phyloP scores from a whole-genome alignment of 2,329 filamentous ascomycete species.

The Fusarium sp. region DNA sequence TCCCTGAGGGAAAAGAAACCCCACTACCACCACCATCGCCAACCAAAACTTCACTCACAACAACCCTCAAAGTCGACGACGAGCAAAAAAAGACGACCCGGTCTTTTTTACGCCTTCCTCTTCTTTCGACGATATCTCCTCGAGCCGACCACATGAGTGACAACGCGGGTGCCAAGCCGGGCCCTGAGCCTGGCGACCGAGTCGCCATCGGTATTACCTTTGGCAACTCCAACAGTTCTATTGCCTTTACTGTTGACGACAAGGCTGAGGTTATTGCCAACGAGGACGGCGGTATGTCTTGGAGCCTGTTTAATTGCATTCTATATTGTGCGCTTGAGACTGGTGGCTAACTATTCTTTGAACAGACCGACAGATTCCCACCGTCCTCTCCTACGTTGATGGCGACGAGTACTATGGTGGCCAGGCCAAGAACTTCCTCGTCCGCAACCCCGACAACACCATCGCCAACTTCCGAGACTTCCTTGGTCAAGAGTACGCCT shows the following conservation, averaged over 20 bases:
- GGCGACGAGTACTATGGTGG: slow-evolving; percentile 97
- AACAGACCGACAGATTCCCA: slow-evolving; percentile 94
- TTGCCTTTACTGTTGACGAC: slow-evolving; percentile 92
- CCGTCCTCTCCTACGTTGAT: slow-evolving; percentile 91
- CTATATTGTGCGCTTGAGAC: background rate
- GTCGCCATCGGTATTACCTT: slow-evolving; percentile 94
- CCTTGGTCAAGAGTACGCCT: slow-evolving; percentile 86
- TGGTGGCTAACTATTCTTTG: slow-evolving; percentile 27
- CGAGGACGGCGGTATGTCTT: slow-evolving; percentile 86
- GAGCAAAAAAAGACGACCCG: slow-evolving; percentile 11
- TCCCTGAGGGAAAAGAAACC: slow-evolving; percentile 42
- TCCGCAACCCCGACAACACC: slow-evolving; percentile 93
- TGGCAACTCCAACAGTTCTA: slow-evolving; percentile 98
- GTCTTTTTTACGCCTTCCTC: slow-evolving; percentile 17
- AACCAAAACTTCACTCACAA: slow-evolving; percentile 38
- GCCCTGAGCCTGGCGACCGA: slow-evolving; percentile 67
- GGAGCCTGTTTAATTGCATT: background rate
- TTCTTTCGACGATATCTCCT: background rate
- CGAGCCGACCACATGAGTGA: slow-evolving; percentile 58
- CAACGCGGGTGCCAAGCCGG: slow-evolving; percentile 56
- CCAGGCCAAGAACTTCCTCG: slow-evolving; percentile 92
- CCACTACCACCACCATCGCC: slow-evolving; percentile 40
- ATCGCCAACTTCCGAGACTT: slow-evolving; percentile 97
- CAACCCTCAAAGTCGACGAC: slow-evolving; percentile 11
- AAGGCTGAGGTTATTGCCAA: slow-evolving; percentile 99